A percentile compares a stretch with the other conserved stretches of the same genome.
phyloP scores from a whole-genome alignment of 345 rosid species.

The Eucalyptus viminalis region DNA sequence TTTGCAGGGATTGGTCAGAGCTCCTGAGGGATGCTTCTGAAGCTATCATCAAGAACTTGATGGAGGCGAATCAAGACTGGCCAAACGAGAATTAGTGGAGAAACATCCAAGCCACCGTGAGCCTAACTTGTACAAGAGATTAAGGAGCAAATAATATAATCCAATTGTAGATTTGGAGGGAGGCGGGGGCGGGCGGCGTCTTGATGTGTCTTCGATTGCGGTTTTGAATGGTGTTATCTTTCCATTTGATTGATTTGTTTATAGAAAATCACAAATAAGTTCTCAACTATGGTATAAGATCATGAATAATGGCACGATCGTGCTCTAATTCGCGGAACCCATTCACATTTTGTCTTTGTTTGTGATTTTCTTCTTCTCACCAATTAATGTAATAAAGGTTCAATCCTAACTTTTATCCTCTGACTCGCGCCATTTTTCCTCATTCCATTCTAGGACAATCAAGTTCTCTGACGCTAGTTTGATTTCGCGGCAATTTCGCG shows the following conservation, averaged over 20 bases:
- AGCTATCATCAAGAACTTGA: constrained; percentile 46
- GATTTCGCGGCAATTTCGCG: background rate
- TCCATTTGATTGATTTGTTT: background rate
- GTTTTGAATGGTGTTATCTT: background rate
- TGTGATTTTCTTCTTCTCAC: background rate
- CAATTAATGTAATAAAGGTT: background rate
- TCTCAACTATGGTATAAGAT: background rate
- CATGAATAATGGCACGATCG: background rate
- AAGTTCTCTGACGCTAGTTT: background rate
- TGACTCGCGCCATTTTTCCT: background rate
- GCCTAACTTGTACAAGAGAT: background rate
- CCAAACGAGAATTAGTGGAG: background rate
- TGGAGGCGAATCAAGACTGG: constrained; percentile 7
- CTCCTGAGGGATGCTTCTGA: constrained; percentile 48
- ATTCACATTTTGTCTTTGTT: background rate
- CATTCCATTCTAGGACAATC: background rate
- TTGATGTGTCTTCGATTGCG: background rate
- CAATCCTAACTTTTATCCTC: background rate
- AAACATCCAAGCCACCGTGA: background rate
- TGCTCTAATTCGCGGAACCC: background rate
- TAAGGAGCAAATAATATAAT: background rate
- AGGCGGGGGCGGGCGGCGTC: background rate
- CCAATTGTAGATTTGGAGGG: background rate
- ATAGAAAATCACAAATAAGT: background rate
- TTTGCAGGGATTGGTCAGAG: constrained; percentile 62